Percentiles rank a stretch among this genome's conserved stretches.
Conservation (phyloP, 1,284 basidiomycete genomes). For the Thelephora terrestris region DNA sequence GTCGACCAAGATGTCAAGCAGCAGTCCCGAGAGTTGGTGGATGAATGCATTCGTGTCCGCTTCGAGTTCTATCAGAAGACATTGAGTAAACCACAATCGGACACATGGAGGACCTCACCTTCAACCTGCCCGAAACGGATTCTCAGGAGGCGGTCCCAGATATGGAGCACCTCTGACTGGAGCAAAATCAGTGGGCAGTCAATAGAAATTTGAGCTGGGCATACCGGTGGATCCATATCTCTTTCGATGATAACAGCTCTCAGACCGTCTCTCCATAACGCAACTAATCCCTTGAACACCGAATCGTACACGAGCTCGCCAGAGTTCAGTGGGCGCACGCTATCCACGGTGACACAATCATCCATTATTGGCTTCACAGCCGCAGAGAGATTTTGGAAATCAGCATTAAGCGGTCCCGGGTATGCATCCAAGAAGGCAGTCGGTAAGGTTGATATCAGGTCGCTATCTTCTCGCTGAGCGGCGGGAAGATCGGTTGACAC, state of each 20-base stretch:
- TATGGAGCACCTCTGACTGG: slow-evolving; percentile 27
- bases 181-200: slow-evolving; percentile 6
- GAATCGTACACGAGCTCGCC: slow-evolving; percentile 46
- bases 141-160: slow-evolving; percentile 33
- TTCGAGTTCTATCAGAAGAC: not conserved
- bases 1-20: slow-evolving; percentile 44
- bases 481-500: slow-evolving; percentile 24
- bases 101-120: slow-evolving; percentile 9
- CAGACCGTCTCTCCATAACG: slow-evolving; percentile 45
- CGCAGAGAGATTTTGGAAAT: slow-evolving; percentile 37
- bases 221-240: slow-evolving; percentile 30
- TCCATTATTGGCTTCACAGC: slow-evolving; percentile 41
- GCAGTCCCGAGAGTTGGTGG: slow-evolving; percentile 15
- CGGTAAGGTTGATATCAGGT: slow-evolving; percentile 40
- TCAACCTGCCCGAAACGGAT: slow-evolving; percentile 25
- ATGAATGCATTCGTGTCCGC: not conserved
- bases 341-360: slow-evolving; percentile 37
- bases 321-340: slow-evolving; percentile 42
- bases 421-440: slow-evolving; percentile 43
- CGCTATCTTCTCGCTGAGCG: slow-evolving; percentile 27
- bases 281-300: slow-evolving; percentile 43
- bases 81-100: not conserved
- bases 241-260: slow-evolving; percentile 31
- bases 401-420: slow-evolving; percentile 49
- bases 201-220: slow-evolving; percentile 12